phyloP scores from a whole-genome alignment of 2,329 filamentous ascomycete species.

The Colletotrichum orbiculare region DNA sequence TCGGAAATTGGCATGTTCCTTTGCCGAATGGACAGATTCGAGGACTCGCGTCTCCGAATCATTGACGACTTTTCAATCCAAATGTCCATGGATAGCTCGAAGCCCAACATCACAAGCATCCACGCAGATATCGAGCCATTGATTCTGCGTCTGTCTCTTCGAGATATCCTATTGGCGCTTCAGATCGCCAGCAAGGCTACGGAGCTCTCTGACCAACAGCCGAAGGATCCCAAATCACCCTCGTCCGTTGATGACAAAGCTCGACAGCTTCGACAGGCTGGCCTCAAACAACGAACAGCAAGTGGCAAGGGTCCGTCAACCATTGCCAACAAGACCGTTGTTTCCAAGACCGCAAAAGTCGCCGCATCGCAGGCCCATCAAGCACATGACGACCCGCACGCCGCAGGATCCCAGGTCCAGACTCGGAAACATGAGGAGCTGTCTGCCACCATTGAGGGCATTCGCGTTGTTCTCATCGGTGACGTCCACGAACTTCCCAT shows the following conservation, averaged over 20 bases:
- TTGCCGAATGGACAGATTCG: conserved; percentile 98
- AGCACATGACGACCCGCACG: conserved; percentile 18
- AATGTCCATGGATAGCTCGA: conserved; percentile 82
- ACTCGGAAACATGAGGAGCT: conserved; percentile 75
- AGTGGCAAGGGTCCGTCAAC: conserved; percentile 68
- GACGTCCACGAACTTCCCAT: conserved; percentile 96
- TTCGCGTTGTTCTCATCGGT: conserved; percentile 93
- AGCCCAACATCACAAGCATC: conserved; percentile 77
- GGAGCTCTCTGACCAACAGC: conserved; percentile 79
- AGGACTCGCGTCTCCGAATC: conserved; percentile 88
- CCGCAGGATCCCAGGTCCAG: conserved; percentile 34
- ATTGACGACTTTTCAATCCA: conserved; percentile 96
- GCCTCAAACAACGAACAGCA: conserved; percentile 65
- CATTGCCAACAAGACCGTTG: conserved; percentile 54
- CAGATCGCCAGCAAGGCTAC: conserved; percentile 93
- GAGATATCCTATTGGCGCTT: conserved; percentile 92
- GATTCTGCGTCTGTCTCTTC: conserved; percentile 87
- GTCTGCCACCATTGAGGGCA: conserved; percentile 85
- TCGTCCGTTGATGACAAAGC: conserved; percentile 64
- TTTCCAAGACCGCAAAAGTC: conserved; percentile 47
- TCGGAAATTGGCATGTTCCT: conserved; percentile 98
- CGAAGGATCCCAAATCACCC: conserved; percentile 51
- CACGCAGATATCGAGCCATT: conserved; percentile 90
- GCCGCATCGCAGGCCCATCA: conserved; percentile 43
- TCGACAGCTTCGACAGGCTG: conserved; percentile 61